Evolutionary conservation across 164 flowering plant genomes (phyloP), one percentile per base, ranked within the genome.

Genomic region (Macadamia tetraphylla): DNA sequence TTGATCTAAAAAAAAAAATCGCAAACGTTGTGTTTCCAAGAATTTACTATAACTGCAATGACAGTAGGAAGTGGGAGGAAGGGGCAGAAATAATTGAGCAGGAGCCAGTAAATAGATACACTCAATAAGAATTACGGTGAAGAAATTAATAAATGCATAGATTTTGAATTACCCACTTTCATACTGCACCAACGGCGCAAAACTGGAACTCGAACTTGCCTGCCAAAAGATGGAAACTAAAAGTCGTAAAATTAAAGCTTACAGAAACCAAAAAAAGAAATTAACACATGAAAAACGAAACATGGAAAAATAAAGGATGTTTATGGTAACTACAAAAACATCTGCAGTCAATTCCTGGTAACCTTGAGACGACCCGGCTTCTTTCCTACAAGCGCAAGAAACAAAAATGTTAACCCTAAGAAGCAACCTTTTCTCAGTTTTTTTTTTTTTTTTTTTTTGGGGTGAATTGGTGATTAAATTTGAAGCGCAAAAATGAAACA

Each of bases 121-220:
- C 6, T 46, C 51, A 46, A 46, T 46, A 46, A 46, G 51, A 46
- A 46, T 3, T 3, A 4, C 1, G 13, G 13, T 11, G 51, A 46
- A 46, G 13, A 11, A 46, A 46, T 46, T 46, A 70, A 11, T 9
- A 23, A 46, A 66, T 32, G 3, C 56, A 60, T 49, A 52, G 11
- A 6, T 29, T 8, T 14, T 11, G 29, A 23, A 51, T 58, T 63
- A 60, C 81, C 73, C 76, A 88, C 92, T 87, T 60, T 77, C 90
- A 73, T 88, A 88, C 0, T 72, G 79, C 13, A 88, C 92, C 73
- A 90, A 79, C 58, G 76, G 71, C 35, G 70, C 76, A 7, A 70
- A 6, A 63, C 71, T 77, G 6, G 76, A 72, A 65, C 51, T 66
- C 1, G 82, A 48, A 71, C 61, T 63, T 58, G 67, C 83, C 85